Base-by-base conservation (phyloP, 2,329 filamentous ascomycete species). In the Nigrospora sphaerica region DNA sequence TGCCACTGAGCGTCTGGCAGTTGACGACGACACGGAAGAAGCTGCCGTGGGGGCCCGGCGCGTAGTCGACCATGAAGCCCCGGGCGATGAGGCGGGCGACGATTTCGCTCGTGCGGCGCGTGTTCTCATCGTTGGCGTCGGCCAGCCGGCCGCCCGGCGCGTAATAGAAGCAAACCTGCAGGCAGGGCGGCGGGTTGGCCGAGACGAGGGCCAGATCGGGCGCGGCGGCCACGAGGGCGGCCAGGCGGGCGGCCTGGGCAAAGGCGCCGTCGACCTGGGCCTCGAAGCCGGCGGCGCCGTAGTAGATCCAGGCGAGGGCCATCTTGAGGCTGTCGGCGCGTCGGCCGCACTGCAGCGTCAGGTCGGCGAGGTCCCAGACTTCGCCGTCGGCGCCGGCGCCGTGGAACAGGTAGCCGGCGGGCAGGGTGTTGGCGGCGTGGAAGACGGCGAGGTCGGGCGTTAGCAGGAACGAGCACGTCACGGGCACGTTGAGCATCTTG, bases 151-250 rank as follows among this genome's bases (percentile, higher is more conserved):
- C 79, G 1, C 71, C 71, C 0, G 80, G 80, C 0, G 84, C 81
- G 58, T 87, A 90, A 64, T 95, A 95, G 65, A 97, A 97, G 71
- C 92, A 96, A 18, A 97, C 86, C 68, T 97, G 93, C 62, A 95
- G 70, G 67, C 92, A 97, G 1, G 88, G 88, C 40, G 91, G 84
- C 23, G 89, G 87, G 56, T 86, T 84, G 46, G 80, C 74, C 12
- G 82, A 87, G 3, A 95, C 79, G 14, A 95, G 72, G 16, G 78
- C 69, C 55, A 97, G 86, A 54, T 87, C 71, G 0, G 68, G 61
- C 37, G 74, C 73, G 13, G 68, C 40, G 6, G 71, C 65, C 3
- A 96, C 61, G 1, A 83, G 64, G 0, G 60, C 61, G 1, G 85
- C 80, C n/a, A 97, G 72, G 55, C 88, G 75, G 4, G 74, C 71